Percentiles rank a stretch among this genome's conserved stretches.
Conservation (phyloP, 176 grass and related monocot genomes). For the Microstegium vimineum region DNA sequence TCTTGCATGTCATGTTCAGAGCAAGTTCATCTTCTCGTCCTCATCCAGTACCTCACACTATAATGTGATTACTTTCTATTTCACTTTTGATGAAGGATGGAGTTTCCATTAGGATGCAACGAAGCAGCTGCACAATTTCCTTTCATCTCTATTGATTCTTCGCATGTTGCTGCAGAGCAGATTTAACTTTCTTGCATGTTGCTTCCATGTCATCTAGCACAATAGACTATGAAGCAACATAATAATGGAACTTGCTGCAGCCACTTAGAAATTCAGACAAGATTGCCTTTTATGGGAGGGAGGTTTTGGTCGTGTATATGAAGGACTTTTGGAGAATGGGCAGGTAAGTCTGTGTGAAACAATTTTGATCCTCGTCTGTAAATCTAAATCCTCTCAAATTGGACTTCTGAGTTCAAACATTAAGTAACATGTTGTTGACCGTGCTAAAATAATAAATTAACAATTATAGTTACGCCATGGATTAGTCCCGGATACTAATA, state of each 20-base stretch:
- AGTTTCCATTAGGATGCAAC: too few relatives aligned
- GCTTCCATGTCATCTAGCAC: too few relatives aligned
- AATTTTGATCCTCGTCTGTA: background rate
- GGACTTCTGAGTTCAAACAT: conserved; percentile 7
- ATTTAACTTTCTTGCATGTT: too few relatives aligned
- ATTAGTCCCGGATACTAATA: conserved; percentile 16
- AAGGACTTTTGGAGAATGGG: conserved; percentile 64
- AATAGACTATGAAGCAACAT: too few relatives aligned
- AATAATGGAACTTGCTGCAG: conserved; percentile 66
- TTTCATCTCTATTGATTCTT: too few relatives aligned
- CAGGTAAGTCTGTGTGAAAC: conserved; percentile 42
- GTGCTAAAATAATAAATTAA: background rate
- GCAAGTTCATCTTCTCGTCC: too few relatives aligned
- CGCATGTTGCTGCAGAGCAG: too few relatives aligned
- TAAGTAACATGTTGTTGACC: conserved; percentile 11
- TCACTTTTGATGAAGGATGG: too few relatives aligned
- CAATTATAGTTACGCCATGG: background rate
- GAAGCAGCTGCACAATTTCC: too few relatives aligned
- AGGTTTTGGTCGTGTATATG: conserved; percentile 77
- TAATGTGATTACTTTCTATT: too few relatives aligned
- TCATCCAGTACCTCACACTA: too few relatives aligned
- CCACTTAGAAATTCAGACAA: conserved; percentile 75
- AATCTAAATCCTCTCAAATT: background rate
- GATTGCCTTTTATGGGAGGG: conserved; percentile 73
- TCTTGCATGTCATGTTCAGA: too few relatives aligned